Base-by-base conservation (phyloP, 371 early-diverging fungal genomes). In the Mortierella sp. region DNA sequence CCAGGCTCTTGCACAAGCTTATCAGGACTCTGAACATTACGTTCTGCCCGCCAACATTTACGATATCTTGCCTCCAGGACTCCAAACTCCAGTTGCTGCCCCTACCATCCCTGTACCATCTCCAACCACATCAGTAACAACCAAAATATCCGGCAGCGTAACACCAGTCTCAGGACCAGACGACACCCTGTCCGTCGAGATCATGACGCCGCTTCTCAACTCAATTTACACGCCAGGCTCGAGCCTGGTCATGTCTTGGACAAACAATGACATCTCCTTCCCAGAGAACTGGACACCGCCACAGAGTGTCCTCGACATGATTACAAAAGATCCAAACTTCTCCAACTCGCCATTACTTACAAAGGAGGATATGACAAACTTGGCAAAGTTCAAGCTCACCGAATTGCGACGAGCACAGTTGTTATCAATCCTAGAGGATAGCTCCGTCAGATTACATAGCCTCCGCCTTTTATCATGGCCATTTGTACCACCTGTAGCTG, bases 41-140 rank as follows among this genome's bases (percentile, higher is more conserved):
- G 62, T 57, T 43, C 62, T 75, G 6, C 80, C 80, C 10, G 32
- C 74, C 45, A 74, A 79, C 59, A 79, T 79, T 28, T 79, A 79
- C 45, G 75, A 79, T 61, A 70, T 74, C 66, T 58, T 79, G 32
- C 75, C 80, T 10, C 57, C 72, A 20, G 80, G 80, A 5, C 11
- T 79, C 32, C 26, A 55, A 16, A 69, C 70, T 4, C 74, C 75
- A 0, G 16, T 39, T 37, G 62, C 30, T 4, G 52, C 51, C 58
- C 68, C 58, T 40, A 47, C 45, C 28, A 37, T 12, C 16, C 43
- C 67, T 35, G 26, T 43, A 35, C 28, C 66, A 54, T 24, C 58
- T 2, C 39, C 55, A 12, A 35, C 0, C 66, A 39, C 2, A 12
- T 22, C 30, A 57, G 24, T 5, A 57, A 3, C 20, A 35, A 10